Evolutionary conservation across 768 basidiomycete species (phyloP).

Genomic region (Hygrocybe punicea): DNA sequence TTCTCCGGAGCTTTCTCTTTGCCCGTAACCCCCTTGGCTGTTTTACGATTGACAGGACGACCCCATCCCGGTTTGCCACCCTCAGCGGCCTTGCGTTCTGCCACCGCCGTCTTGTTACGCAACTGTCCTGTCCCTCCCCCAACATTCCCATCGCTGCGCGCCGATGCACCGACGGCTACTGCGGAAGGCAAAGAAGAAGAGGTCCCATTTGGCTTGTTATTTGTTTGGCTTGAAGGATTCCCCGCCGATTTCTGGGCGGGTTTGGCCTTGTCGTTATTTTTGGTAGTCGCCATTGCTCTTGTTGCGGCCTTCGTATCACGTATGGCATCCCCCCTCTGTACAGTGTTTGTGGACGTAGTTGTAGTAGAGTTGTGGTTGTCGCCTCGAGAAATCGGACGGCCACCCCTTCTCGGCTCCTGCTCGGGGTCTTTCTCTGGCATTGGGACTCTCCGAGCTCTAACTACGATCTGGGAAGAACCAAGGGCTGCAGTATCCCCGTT

Average conservation of each 20-base stretch:
- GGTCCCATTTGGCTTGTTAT: too few species aligned
- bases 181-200: too few species aligned
- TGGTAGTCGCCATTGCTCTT: too few species aligned
- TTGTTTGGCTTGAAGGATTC: too few species aligned
- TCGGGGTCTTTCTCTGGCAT: neutral
- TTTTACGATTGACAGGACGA: constrained; percentile 12
- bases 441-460: neutral
- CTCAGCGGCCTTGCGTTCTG: neutral
- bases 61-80: constrained; percentile 10
- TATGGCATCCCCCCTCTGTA: too few species aligned
- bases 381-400: neutral
- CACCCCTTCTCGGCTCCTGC: neutral
- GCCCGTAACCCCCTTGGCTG: constrained; percentile 20
- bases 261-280: too few species aligned
- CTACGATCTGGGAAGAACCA: neutral
- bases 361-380: neutral
- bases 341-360: neutral
- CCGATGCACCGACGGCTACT: too few species aligned
- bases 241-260: too few species aligned
- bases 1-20: neutral
- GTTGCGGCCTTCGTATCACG: too few species aligned
- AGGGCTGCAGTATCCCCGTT: neutral
- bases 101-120: neutral
- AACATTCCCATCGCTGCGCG: too few species aligned
- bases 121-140: too few species aligned